phyloP scores from a whole-genome alignment of 2,329 filamentous ascomycete species.

The Colletotrichum euphorbiae region DNA sequence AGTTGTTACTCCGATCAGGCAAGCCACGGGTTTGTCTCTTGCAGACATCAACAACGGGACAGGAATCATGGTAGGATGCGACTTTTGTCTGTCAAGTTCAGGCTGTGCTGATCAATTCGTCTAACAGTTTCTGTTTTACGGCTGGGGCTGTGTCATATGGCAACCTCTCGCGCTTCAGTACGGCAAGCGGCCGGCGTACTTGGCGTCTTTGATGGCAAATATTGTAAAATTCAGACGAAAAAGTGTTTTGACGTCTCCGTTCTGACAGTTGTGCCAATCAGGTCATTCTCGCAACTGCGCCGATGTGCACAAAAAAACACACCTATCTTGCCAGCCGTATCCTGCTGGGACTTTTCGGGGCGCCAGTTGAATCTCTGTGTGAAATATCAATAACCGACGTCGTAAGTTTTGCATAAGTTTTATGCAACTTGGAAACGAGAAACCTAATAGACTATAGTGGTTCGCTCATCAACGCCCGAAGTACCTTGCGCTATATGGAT shows the following conservation, averaged over 20 bases:
- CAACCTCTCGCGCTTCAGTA: slow-evolving; percentile 60
- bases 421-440: too few relatives aligned
- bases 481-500: slow-evolving; percentile 57
- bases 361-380: slow-evolving; percentile 59
- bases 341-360: slow-evolving; percentile 56
- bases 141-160: slow-evolving; percentile 60
- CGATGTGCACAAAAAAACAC: slow-evolving; percentile 43
- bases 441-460: slow-evolving; percentile 36
- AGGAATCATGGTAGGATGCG: slow-evolving; percentile 48
- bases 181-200: slow-evolving; percentile 55
- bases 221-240: slow-evolving; percentile 42
- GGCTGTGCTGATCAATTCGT: slow-evolving; percentile 1
- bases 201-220: slow-evolving; percentile 50
- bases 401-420: slow-evolving; percentile 38
- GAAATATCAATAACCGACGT: slow-evolving; percentile 58
- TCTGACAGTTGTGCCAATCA: not conserved
- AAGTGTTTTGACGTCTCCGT: rapidly evolving
- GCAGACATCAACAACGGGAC: slow-evolving; percentile 54
- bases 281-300: slow-evolving; percentile 46
- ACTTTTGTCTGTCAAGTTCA: too few relatives aligned
- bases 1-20: slow-evolving; percentile 50
- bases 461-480: slow-evolving; percentile 57
- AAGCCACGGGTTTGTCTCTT: slow-evolving; percentile 48
- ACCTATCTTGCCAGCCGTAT: slow-evolving; percentile 57
- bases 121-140: slow-evolving; percentile 53